Evolutionary conservation across 1,284 basidiomycete species (phyloP).

Genomic region (Sanguinoderma infundibulare): DNA sequence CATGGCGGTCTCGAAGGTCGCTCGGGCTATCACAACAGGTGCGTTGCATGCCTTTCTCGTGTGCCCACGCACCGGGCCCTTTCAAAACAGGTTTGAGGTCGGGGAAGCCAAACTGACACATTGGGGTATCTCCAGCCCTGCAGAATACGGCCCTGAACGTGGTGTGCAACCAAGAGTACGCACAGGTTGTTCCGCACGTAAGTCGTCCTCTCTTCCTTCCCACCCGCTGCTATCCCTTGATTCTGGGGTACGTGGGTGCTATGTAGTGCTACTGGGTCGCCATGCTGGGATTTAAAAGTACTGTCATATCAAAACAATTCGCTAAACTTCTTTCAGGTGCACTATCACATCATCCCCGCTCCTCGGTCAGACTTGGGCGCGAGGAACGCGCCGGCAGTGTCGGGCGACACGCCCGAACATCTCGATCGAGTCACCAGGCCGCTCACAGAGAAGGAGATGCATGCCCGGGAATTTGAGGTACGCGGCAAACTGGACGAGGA

Average conservation of each 20-base stretch:
- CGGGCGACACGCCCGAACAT: conserved; percentile 5
- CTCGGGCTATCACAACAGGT: conserved; percentile 67
- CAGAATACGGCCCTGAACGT: conserved; percentile 72
- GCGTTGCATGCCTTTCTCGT: conserved; percentile 1
- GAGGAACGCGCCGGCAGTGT: neutral
- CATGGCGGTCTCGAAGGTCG: conserved; percentile 60
- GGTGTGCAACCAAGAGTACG: conserved; percentile 83
- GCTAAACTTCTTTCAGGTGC: conserved; percentile 51
- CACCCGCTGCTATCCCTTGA: neutral
- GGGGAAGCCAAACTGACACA: neutral
- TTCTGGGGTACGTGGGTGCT: neutral
- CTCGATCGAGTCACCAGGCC: conserved; percentile 33
- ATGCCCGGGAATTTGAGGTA: conserved; percentile 58
- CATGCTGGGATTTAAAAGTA: too few species aligned
- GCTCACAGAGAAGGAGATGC: conserved; percentile 54
- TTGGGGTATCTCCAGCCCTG: conserved; percentile 46
- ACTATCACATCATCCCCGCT: conserved; percentile 81
- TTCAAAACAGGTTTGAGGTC: neutral
- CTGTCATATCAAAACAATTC: neutral
- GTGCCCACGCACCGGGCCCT: too few species aligned
- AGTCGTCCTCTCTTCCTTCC: conserved; percentile 28
- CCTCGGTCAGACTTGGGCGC: conserved; percentile 44
- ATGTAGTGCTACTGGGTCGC: too few species aligned
- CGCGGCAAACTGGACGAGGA: conserved; percentile 63
- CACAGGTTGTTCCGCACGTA: conserved; percentile 81